Base-by-base conservation (phyloP, 2,329 filamentous ascomycete genomes). In the Graphium sp. region DNA sequence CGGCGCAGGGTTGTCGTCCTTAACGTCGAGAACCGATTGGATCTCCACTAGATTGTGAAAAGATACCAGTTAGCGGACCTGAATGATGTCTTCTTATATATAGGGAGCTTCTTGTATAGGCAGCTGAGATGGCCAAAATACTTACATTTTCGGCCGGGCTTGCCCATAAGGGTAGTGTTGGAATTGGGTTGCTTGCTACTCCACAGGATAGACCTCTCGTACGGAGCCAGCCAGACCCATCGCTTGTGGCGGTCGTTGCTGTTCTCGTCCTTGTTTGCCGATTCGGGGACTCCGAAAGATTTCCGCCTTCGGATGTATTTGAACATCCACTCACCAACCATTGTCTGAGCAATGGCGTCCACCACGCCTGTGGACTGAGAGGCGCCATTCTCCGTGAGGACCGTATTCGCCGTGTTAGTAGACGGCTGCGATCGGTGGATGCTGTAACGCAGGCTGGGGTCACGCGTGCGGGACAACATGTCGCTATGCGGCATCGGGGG, bases 221-320 rank as follows among this genome's bases (percentile, higher is more conserved):
- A 95, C 3, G 89, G 89, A 12, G 87, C 89, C 37, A 98, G 67
- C 89, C 89, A 98, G 2, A 98, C 89, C 89, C 89, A 98, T 49
- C 89, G 69, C 56, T 85, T 94, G 49, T 98, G 89, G 18, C 89
- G 78, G 38, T 78, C 74, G 37, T 71, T 74, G 50, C 80, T 74
- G 36, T 62, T 76, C 36, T 79, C 71, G 43, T 84, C 74, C 36
- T 71, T 71, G 20, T 66, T 64, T 34, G 62, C 70, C 15, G 58
- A 62, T 24, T 85, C 80, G 4, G 66, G 56, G 30, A 87, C 72
- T 13, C 83, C 83, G 47, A 98, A 95, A 0, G 87, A 91, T 54
- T 85, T 94, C 38, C 87, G 72, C 47, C 81, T 69, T 29, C 81
- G 68, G 19, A 87, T 78, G 43, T 91, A 89, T 51, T 91, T 91